phyloP scores from a whole-genome alignment of 2,329 filamentous ascomycete genomes.

The Westerdykella aurantiaca region DNA sequence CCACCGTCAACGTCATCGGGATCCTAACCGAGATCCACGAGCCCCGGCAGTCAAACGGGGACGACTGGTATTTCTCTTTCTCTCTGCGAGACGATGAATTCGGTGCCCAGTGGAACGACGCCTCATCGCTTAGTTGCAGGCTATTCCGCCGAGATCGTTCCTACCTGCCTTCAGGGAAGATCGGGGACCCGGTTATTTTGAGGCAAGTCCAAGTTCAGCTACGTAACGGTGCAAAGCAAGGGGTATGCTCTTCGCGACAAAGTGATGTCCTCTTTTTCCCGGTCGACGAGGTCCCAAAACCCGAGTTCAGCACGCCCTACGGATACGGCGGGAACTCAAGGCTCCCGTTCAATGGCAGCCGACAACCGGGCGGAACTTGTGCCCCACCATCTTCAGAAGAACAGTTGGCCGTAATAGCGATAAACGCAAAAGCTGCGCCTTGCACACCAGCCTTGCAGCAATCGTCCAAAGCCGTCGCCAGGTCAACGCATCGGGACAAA shows the following conservation, averaged over 20 bases:
- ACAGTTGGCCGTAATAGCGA: conserved; percentile 19
- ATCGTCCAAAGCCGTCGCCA: not conserved
- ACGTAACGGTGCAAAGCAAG: conserved; percentile 16
- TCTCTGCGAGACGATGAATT: conserved; percentile 36
- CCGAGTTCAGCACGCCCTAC: conserved; percentile 4
- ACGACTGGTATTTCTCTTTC: conserved; percentile 44
- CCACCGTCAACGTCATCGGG: conserved; percentile 58
- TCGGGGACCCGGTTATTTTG: conserved; percentile 49
- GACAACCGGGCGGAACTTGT: not conserved
- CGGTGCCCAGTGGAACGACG: conserved; percentile 10
- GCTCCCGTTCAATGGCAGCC: not conserved
- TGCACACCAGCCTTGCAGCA: not conserved
- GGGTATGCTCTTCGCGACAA: conserved; percentile 5
- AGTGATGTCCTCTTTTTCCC: conserved; percentile 13
- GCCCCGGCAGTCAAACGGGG: conserved; percentile 47
- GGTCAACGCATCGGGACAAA: conserved; percentile 6
- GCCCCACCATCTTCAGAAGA: conserved; percentile 11
- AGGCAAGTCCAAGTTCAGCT: conserved; percentile 28
- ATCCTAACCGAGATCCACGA: conserved; percentile 61
- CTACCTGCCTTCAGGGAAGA: conserved; percentile 36
- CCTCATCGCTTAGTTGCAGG: conserved; percentile 14
- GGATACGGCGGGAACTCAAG: not conserved
- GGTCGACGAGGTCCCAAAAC: conserved; percentile 13
- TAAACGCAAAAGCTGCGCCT: conserved; percentile 17
- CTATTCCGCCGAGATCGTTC: conserved; percentile 16